Evolutionary conservation across 2,329 filamentous ascomycete genomes (phyloP).

Genomic region (Venturia effusa): DNA sequence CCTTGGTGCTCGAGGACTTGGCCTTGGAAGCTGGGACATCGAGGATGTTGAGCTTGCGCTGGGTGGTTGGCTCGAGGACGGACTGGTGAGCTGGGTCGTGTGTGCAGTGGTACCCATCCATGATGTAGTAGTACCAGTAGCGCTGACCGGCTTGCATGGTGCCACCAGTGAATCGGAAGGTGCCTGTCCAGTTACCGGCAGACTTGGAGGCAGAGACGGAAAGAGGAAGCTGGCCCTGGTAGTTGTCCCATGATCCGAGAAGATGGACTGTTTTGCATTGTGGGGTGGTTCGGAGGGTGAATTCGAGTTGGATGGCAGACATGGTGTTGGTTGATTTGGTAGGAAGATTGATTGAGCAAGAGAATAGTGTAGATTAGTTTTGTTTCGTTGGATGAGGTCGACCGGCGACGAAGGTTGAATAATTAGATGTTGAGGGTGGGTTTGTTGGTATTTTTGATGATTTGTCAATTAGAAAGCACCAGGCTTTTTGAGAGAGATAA

Average conservation of each 20-base stretch:
- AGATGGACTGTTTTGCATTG: conserved; percentile 97
- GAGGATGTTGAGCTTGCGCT: conserved; percentile 94
- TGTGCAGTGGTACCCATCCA: conserved; percentile 95
- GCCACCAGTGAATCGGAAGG: conserved; percentile 85
- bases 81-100: conserved; percentile 88
- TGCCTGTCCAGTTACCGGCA: conserved; percentile 85
- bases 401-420: conserved; percentile 28
- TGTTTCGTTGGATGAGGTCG: conserved; percentile 20
- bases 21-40: conserved; percentile 57
- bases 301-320: conserved; percentile 88
- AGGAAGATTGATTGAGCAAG: conserved; percentile 28
- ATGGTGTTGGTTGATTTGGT: conserved; percentile 42
- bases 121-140: conserved; percentile 99
- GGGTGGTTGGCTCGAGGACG: conserved; percentile 90
- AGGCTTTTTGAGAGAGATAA: conserved; percentile 30
- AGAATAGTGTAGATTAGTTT: conserved; percentile 34
- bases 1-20: conserved; percentile 18
- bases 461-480: conserved; percentile 27
- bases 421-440: conserved; percentile 15
- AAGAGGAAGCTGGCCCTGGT: conserved; percentile 85
- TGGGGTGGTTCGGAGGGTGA: conserved; percentile 88
- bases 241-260: conserved; percentile 97
- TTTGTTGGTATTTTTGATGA: conserved; percentile 11
- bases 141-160: conserved; percentile 80
- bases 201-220: conserved; percentile 78